Evolutionary conservation across 805 yeast species (phyloP).

Genomic region (Brettanomyces bruxellensis): DNA sequence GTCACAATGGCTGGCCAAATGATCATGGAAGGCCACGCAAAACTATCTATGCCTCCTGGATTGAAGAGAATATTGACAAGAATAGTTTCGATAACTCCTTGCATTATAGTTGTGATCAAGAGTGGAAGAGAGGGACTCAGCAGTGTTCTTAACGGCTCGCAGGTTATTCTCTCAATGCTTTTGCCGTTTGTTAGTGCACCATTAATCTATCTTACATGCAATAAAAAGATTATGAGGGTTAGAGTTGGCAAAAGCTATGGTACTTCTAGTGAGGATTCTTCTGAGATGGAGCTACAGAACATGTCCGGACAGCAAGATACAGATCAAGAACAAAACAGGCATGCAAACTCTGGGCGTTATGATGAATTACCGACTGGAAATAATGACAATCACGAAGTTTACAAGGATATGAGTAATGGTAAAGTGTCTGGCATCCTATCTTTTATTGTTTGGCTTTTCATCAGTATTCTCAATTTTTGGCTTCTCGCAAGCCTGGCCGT

Average conservation of each 20-base stretch:
- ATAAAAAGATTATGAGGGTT: conserved; percentile 32
- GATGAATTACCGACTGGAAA: neutral
- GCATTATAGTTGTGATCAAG: conserved; percentile 60
- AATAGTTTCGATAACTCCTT: conserved; percentile 77
- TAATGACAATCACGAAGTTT: conserved; percentile 5
- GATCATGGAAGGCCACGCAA: conserved; percentile 83
- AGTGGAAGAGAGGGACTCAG: conserved; percentile 80
- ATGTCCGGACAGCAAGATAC: neutral
- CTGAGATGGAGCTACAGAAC: neutral
- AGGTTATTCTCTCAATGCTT: conserved; percentile 72
- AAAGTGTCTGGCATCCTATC: conserved; percentile 44
- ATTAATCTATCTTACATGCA: conserved; percentile 70
- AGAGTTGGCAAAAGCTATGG: conserved; percentile 9
- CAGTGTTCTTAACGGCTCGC: conserved; percentile 66
- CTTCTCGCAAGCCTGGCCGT: conserved; percentile 36
- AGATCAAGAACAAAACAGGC: neutral
- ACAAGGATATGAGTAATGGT: conserved; percentile 66
- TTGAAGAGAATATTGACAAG: conserved; percentile 72
- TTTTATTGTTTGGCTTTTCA: conserved; percentile 56
- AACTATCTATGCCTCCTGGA: conserved; percentile 78
- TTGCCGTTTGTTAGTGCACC: conserved; percentile 89
- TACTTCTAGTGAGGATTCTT: neutral
- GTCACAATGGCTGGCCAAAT: conserved; percentile 92
- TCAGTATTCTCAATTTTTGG: conserved; percentile 64
- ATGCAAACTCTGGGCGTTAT: conserved; percentile 4